A percentile compares a stretch with the other conserved stretches of the same genome.
phyloP scores from a whole-genome alignment of 1,284 basidiomycete species.

The Puccinia coronata region DNA sequence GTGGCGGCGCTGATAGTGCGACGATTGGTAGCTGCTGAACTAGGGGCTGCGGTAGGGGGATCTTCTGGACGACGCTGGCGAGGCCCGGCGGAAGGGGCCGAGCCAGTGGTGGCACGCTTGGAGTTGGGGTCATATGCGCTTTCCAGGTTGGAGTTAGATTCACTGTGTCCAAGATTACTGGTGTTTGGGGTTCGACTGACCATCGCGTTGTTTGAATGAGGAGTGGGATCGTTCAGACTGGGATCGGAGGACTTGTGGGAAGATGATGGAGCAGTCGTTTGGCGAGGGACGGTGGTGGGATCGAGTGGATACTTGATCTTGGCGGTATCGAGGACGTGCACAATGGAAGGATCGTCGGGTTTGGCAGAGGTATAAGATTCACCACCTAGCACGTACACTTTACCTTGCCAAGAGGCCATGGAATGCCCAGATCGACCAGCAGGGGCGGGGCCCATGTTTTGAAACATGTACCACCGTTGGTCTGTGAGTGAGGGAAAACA shows the following conservation, averaged over 20 bases:
- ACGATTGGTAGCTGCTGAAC: conserved; percentile 17
- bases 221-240: conserved; percentile 51
- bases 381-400: conserved; percentile 89
- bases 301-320: conserved; percentile 89
- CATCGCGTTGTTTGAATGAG: conserved; percentile 50
- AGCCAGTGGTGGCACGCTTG: conserved; percentile 23
- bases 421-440: conserved; percentile 89
- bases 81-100: not conserved
- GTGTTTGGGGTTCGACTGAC: conserved; percentile 45
- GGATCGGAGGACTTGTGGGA: conserved; percentile 56
- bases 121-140: not conserved
- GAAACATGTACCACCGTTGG: conserved; percentile 94
- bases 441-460: conserved; percentile 96
- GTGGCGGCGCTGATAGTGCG: conserved; percentile 27
- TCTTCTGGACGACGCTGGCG: conserved; percentile 41
- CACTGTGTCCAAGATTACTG: conserved; percentile 53
- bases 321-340: conserved; percentile 93
- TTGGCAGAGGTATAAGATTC: conserved; percentile 71
- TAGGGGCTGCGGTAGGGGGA: not conserved
- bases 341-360: conserved; percentile 73
- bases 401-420: conserved; percentile 84
- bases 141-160: conserved; percentile 19
- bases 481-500: conserved; percentile 64
- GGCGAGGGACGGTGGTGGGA: conserved; percentile 60
- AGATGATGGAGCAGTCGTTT: conserved; percentile 49